Evolutionary conservation across 179 eudicot genomes (phyloP).

Genomic region (Spergularia azorica): DNA sequence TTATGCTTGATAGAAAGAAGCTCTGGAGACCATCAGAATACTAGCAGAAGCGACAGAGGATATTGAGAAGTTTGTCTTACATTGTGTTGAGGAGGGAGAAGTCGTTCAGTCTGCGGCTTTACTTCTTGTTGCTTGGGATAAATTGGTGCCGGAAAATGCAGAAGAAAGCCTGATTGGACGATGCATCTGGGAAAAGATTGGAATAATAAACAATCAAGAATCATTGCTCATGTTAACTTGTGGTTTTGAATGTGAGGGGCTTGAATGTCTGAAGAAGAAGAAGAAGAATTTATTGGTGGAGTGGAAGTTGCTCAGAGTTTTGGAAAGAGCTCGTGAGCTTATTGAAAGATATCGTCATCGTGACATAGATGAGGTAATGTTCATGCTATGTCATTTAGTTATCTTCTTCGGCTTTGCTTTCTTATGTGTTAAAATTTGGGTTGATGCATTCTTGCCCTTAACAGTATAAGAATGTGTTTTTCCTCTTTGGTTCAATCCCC

Average conservation of each 20-base stretch:
- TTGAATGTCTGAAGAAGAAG: background rate
- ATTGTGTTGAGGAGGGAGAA: too few species aligned
- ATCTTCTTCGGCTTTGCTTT: too few species aligned
- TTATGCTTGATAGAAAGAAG: background rate
- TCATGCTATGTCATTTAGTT: background rate
- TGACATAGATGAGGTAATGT: background rate
- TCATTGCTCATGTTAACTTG: background rate
- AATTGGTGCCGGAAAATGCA: background rate
- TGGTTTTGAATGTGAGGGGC: background rate
- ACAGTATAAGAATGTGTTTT: too few species aligned
- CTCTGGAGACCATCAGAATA: too few species aligned
- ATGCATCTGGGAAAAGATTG: background rate
- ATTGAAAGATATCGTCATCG: background rate
- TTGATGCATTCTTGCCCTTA: too few species aligned
- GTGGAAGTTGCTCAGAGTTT: background rate
- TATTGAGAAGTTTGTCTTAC: too few species aligned
- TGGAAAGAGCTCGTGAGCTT: background rate
- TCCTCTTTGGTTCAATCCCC: too few species aligned
- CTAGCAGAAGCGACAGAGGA: too few species aligned
- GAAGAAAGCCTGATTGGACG: background rate
- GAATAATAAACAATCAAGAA: background rate
- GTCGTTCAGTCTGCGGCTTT: background rate
- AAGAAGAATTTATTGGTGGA: background rate
- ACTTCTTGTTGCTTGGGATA: slow-evolving; percentile 1
- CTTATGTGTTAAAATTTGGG: too few species aligned